Conservation (phyloP, 116 monocot species). For the Zostera marina region DNA sequence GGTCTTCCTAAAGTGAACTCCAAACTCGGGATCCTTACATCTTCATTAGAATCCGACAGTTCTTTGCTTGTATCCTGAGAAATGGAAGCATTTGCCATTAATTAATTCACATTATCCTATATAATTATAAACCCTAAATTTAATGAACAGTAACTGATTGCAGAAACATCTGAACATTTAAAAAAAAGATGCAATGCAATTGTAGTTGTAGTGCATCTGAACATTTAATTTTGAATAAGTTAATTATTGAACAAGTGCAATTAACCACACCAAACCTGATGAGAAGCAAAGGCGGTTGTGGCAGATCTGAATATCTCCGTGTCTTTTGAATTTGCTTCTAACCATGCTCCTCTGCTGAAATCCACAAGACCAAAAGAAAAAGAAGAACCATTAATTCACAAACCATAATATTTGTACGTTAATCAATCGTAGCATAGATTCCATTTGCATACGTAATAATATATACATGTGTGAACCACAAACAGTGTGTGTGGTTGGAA, state of each 20-base stretch:
- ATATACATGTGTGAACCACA: no score
- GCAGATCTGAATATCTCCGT: not conserved
- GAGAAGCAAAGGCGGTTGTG: not conserved
- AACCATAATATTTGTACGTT: not conserved
- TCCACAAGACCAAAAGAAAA: not conserved
- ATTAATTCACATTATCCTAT: not conserved
- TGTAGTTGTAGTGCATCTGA: not conserved
- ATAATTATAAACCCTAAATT: no score
- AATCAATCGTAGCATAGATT: not conserved
- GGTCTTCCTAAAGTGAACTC: slow-evolving; percentile 6
- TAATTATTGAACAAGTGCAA: not conserved
- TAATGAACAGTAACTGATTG: no score
- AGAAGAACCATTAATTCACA: not conserved
- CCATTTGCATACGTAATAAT: no score
- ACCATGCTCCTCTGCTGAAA: slow-evolving; percentile 5
- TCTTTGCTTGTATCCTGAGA: not conserved
- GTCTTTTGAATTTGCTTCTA: not conserved
- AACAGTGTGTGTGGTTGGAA: no score
- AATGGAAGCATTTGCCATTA: not conserved
- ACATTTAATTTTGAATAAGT: not conserved
- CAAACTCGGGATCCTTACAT: slow-evolving; percentile 3
- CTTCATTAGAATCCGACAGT: not conserved
- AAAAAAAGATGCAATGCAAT: no score
- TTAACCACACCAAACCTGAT: not conserved
- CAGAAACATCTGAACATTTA: no score